Evolutionary conservation across 1,139 yeast species (phyloP).

Genomic region (Saccharomyces hybrid): DNA sequence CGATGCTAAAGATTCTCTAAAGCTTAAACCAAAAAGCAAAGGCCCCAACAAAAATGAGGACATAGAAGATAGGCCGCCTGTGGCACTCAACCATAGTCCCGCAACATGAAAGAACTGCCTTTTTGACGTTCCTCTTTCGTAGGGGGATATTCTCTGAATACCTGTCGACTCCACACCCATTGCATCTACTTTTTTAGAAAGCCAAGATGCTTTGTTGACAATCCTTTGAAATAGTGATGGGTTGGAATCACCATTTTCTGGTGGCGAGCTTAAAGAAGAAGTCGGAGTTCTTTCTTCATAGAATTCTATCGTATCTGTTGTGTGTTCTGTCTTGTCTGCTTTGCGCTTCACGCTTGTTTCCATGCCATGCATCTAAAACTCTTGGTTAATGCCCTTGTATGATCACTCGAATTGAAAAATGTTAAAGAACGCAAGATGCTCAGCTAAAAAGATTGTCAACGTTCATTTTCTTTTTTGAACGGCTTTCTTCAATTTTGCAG

Average conservation of each 20-base stretch:
- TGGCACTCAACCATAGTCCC: slow-evolving; percentile 78
- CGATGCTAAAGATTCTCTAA: slow-evolving; percentile 50
- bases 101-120: slow-evolving; percentile 52
- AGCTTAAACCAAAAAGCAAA: slow-evolving; percentile 56
- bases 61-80: slow-evolving; percentile 82
- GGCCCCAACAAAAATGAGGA: slow-evolving; percentile 75
- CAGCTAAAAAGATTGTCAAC: too few relatives aligned
- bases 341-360: neutral
- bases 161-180: slow-evolving; percentile 74
- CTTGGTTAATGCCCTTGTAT: too few relatives aligned
- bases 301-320: neutral
- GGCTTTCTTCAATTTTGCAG: too few relatives aligned
- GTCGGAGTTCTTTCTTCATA: neutral
- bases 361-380: too few relatives aligned
- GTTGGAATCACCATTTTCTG: neutral
- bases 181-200: slow-evolving; percentile 38
- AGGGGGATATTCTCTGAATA: slow-evolving; percentile 66
- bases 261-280: neutral
- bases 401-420: too few relatives aligned
- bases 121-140: slow-evolving; percentile 52
- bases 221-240: neutral
- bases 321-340: neutral
- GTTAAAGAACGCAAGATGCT: too few relatives aligned
- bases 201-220: slow-evolving; percentile 3
- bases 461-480: neutral